Evolutionary conservation across 1,284 basidiomycete species (phyloP).

Genomic region (Ceratobasidium sp.): DNA sequence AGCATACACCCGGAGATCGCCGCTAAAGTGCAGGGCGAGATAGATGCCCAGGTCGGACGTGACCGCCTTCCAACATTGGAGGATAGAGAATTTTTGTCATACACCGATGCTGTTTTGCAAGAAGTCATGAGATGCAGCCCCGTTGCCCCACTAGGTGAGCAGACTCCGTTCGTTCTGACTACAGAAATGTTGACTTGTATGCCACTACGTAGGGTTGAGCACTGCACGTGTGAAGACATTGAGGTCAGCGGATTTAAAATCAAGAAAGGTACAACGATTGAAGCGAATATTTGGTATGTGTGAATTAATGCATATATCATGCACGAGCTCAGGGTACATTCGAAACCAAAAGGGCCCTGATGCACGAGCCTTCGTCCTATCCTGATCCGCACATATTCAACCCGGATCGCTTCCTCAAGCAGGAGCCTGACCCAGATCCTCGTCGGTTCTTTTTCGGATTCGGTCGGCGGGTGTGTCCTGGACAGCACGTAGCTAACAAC

Average conservation of each 20-base stretch:
- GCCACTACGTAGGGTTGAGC: neutral
- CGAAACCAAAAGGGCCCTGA: neutral
- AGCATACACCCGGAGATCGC: constrained; percentile 36
- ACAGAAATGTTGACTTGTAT: neutral
- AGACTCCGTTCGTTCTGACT: neutral
- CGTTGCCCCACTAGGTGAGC: constrained; percentile 1
- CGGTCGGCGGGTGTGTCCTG: constrained; percentile 29
- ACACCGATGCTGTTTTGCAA: constrained; percentile 44
- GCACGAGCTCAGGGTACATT: neutral
- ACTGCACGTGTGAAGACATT: constrained; percentile 10
- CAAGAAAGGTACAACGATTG: constrained; percentile 17
- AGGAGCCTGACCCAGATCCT: constrained; percentile 8
- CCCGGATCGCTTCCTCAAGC: constrained; percentile 20
- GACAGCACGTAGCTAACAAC: constrained; percentile 33
- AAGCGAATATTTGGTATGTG: constrained; percentile 13
- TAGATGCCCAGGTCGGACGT: constrained; percentile 36
- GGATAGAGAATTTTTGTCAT: constrained; percentile 39
- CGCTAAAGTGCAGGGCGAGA: constrained; percentile 16
- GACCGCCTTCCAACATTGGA: constrained; percentile 31
- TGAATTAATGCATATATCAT: too few species aligned
- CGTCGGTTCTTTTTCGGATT: constrained; percentile 30
- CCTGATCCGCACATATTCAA: constrained; percentile 5
- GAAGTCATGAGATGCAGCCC: constrained; percentile 36
- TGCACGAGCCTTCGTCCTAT: constrained; percentile 1
- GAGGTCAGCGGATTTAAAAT: constrained; percentile 4